These are phyloP conservation scores for Hypsizygus ulmarius DNA, from an alignment of 1,284 basidiomycete genomes.

Conservation along the genomic window DNA sequence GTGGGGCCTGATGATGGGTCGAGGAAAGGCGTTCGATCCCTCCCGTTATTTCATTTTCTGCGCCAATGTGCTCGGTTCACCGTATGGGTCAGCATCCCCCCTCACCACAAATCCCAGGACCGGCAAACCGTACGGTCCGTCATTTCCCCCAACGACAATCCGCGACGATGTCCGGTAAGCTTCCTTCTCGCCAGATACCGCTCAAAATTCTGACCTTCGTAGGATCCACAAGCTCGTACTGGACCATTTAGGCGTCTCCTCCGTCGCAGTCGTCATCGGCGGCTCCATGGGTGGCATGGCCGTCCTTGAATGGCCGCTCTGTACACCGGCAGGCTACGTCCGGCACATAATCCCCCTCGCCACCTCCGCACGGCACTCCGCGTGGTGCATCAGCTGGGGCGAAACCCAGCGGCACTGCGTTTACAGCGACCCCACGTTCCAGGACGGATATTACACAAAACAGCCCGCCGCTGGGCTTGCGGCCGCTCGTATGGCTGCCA, in stretches of 20 bases:
- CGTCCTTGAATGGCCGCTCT: slow-evolving; percentile 95
- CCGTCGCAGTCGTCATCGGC: slow-evolving; percentile 88
- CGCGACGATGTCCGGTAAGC: slow-evolving; percentile 86
- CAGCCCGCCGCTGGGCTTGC: slow-evolving; percentile 85
- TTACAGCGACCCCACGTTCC: slow-evolving; percentile 89
- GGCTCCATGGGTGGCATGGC: slow-evolving; percentile 99
- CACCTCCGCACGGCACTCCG: slow-evolving; percentile 90
- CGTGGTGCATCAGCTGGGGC: slow-evolving; percentile 99
- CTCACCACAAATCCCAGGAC: slow-evolving; percentile 80
- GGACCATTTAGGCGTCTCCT: slow-evolving; percentile 77
- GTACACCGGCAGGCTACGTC: slow-evolving; percentile 80
- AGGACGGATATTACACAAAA: slow-evolving; percentile 78
- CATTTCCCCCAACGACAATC: slow-evolving; percentile 90
- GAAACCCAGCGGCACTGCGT: slow-evolving; percentile 96
- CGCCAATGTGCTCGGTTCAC: slow-evolving; percentile 90
- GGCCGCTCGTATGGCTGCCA: slow-evolving; percentile 92
- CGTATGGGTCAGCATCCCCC: slow-evolving; percentile 92
- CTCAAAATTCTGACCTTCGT: slow-evolving; percentile 2
- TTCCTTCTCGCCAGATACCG: background rate
- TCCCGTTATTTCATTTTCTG: slow-evolving; percentile 92
- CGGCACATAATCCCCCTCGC: slow-evolving; percentile 87
- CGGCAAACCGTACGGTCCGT: slow-evolving; percentile 80
- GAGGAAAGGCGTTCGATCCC: slow-evolving; percentile 88
- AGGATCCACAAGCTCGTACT: slow-evolving; percentile 89
- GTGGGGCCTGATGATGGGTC: slow-evolving; percentile 97